These are phyloP conservation scores for Emmonsiellopsis sp. DNA, from an alignment of 2,329 filamentous ascomycete genomes.

Conservation along the genomic window DNA sequence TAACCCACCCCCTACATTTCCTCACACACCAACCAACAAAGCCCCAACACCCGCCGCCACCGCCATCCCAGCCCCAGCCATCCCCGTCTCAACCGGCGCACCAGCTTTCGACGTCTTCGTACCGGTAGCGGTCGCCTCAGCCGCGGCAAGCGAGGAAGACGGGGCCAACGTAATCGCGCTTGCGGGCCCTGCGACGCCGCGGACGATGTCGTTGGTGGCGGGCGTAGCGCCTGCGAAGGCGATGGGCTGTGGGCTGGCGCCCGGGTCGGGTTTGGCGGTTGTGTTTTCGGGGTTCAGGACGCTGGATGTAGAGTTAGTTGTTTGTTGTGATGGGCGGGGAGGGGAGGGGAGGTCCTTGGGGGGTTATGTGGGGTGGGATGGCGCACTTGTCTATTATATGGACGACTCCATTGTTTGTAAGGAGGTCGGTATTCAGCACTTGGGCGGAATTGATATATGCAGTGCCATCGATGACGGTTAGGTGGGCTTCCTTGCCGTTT, in stretches of 20 bases:
- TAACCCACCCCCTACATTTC: neutral
- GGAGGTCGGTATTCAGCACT: conserved; percentile 41
- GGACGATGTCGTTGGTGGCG: conserved; percentile 42
- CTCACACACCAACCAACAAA: conserved; percentile 7
- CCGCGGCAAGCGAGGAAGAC: conserved; percentile 14
- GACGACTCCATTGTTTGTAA: conserved; percentile 49
- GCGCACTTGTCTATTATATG: conserved; percentile 51
- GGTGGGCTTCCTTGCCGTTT: conserved; percentile 40
- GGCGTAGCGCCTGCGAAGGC: conserved; percentile 48
- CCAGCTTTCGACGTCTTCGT: conserved; percentile 27
- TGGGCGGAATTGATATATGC: conserved; percentile 46
- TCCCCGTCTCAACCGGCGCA: conserved; percentile 24
- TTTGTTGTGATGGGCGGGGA: neutral
- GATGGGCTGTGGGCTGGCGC: conserved; percentile 32
- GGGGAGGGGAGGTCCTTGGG: no score
- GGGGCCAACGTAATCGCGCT: conserved; percentile 22
- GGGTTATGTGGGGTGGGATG: neutral
- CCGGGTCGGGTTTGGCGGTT: conserved; percentile 35
- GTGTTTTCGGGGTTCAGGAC: conserved; percentile 51
- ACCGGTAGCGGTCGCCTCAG: neutral
- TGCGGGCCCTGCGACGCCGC: conserved; percentile 41
- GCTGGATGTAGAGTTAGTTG: conserved; percentile 17
- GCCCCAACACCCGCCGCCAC: conserved; percentile 41
- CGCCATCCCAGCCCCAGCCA: conserved; percentile 31
- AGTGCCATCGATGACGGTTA: conserved; percentile 34